These are phyloP conservation scores for Podila epicladia DNA, from an alignment of 192 early-diverging fungal species.

Conservation along the genomic window DNA sequence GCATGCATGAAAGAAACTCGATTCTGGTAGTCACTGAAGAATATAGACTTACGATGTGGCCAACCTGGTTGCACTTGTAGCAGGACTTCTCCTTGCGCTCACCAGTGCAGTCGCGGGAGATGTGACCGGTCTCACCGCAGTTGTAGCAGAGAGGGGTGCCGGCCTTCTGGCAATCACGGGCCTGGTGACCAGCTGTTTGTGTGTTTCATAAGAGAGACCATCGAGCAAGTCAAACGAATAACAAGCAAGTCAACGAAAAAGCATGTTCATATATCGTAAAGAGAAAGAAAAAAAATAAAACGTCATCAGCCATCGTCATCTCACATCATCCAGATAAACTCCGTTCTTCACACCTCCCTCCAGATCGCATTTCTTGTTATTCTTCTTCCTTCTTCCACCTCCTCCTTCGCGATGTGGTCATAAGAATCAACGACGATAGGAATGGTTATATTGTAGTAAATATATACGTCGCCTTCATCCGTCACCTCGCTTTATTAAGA, in stretches of 20 bases:
- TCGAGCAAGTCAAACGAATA: slow-evolving; percentile 6
- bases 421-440: background rate
- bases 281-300: slow-evolving; percentile 12
- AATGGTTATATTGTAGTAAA: slow-evolving; percentile 21
- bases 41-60: slow-evolving; percentile 54
- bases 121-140: slow-evolving; percentile 59
- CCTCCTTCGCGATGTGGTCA: slow-evolving; percentile 13
- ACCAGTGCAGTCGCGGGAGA: slow-evolving; percentile 52
- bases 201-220: background rate
- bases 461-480: slow-evolving; percentile 46
- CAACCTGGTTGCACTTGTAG: slow-evolving; percentile 67
- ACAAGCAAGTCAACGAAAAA: background rate
- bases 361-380: background rate
- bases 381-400: background rate
- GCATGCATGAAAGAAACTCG: too few relatives aligned
- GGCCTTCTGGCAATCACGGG: slow-evolving; percentile 58
- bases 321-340: slow-evolving; percentile 4
- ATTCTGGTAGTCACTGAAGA: too few relatives aligned
- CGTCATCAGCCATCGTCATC: slow-evolving; percentile 28
- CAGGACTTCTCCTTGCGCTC: slow-evolving; percentile 64
- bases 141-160: slow-evolving; percentile 65
- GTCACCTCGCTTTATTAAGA: slow-evolving; percentile 51
- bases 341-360: slow-evolving; percentile 14
- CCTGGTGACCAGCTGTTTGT: slow-evolving; percentile 62
- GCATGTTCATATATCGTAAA: slow-evolving; percentile 3